A percentile compares a stretch with the other conserved stretches of the same genome.
Conservation (phyloP, 2,329 filamentous ascomycete species). For the Esteya vermicola region DNA sequence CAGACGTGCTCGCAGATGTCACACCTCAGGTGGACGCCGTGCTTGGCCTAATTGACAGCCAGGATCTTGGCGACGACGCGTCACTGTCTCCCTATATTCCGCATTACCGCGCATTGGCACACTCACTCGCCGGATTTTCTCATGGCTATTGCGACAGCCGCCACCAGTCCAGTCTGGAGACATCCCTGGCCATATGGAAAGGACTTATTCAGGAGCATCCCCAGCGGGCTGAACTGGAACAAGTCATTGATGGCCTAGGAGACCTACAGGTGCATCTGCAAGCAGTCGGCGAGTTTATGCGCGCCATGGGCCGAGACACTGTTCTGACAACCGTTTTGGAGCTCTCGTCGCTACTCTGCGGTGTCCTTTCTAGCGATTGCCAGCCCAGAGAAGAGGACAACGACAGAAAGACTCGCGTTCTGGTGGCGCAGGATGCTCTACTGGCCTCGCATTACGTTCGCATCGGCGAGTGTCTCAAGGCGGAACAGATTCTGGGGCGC, state of each 20-base stretch:
- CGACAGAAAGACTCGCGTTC: neutral
- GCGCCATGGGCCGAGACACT: conserved; percentile 32
- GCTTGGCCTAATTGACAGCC: conserved; percentile 19
- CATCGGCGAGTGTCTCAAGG: conserved; percentile 36
- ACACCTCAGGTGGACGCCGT: conserved; percentile 23
- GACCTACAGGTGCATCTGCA: conserved; percentile 34
- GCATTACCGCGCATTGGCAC: conserved; percentile 31
- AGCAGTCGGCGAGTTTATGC: conserved; percentile 35
- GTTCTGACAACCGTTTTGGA: conserved; percentile 32
- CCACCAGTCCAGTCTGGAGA: conserved; percentile 18
- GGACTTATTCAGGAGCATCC: conserved; percentile 23
- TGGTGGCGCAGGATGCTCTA: conserved; percentile 30
- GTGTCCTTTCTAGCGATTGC: conserved; percentile 18
- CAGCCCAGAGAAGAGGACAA: conserved; percentile 18
- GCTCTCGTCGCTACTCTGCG: conserved; percentile 28
- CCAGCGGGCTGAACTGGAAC: conserved; percentile 25
- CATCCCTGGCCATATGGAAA: conserved; percentile 30
- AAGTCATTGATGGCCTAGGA: conserved; percentile 33
- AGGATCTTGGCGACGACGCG: conserved; percentile 28
- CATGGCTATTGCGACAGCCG: conserved; percentile 22
- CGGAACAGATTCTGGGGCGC: conserved; percentile 38
- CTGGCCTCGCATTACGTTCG: conserved; percentile 38
- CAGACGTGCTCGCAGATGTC: conserved; percentile 24
- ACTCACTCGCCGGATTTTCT: conserved; percentile 28
- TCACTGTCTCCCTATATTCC: conserved; percentile 28